Conservation (phyloP, 208 protist genomes). For the Perkinsela sp. region DNA sequence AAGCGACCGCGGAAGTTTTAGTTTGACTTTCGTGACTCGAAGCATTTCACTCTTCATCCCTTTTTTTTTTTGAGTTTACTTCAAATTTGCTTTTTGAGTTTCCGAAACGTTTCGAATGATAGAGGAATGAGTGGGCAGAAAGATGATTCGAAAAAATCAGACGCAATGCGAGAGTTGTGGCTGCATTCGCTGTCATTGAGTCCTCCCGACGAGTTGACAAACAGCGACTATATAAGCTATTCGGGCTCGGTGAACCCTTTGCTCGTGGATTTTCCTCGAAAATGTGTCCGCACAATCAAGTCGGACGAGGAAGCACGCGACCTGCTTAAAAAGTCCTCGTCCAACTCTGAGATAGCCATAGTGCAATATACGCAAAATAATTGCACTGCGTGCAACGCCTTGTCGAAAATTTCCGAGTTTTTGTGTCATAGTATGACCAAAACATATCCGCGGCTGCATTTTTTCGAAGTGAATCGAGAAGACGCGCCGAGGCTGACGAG, state of each 20-base stretch:
- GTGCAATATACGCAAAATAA: conserved; percentile 39
- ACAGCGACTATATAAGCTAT: neutral
- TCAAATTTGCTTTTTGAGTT: too few relatives aligned
- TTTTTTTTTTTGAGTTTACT: too few relatives aligned
- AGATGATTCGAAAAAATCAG: neutral
- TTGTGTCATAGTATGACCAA: conserved; percentile 26
- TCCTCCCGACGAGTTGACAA: neutral
- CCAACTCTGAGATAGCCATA: conserved; percentile 37
- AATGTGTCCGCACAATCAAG: conserved; percentile 20
- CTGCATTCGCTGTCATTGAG: neutral
- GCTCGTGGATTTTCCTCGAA: conserved; percentile 26
- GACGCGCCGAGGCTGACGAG: conserved; percentile 22
- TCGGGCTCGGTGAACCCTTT: conserved; percentile 18
- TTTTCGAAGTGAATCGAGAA: conserved; percentile 34
- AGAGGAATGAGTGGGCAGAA: too few relatives aligned
- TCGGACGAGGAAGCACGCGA: conserved; percentile 29
- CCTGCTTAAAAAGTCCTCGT: conserved; percentile 33
- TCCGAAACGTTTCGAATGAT: too few relatives aligned
- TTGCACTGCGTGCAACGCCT: conserved; percentile 47
- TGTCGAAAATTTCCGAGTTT: conserved; percentile 36
- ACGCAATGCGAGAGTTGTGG: neutral
- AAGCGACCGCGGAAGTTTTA: conserved; percentile 60
- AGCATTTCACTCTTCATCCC: too few relatives aligned
- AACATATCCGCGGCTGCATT: conserved; percentile 17
- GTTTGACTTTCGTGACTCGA: too few relatives aligned